Evolutionary conservation across 139 green algal genomes (phyloP).

Genomic region (Asterochloris erici): DNA sequence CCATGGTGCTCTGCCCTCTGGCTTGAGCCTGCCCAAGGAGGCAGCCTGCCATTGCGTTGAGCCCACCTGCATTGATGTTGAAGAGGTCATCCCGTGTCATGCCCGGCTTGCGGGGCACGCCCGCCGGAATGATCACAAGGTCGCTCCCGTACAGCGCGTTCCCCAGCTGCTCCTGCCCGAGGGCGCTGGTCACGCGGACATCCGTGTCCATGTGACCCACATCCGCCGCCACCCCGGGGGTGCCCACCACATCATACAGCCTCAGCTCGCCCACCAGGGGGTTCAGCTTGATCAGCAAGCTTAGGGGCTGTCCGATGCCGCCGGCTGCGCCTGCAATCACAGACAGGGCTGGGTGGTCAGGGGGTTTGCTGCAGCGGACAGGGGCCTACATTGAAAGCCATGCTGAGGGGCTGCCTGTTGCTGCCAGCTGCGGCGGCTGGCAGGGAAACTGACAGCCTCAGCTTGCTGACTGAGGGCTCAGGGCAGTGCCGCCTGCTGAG

Average conservation of each 20-base stretch:
- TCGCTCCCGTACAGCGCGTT: constrained; percentile 67
- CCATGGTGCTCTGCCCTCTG: no score
- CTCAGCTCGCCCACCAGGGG: constrained; percentile 65
- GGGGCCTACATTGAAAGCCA: no score
- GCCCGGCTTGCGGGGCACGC: constrained; percentile 92
- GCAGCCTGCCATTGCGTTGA: no score
- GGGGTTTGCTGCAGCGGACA: no score
- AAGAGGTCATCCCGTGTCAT: constrained; percentile 99
- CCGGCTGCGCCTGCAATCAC: constrained; percentile 61
- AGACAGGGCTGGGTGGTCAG: neutral
- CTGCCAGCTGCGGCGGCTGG: no score
- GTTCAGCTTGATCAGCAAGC: constrained; percentile 85
- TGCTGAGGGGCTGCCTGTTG: no score
- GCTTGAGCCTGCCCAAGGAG: no score
- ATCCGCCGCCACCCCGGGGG: constrained; percentile 90
- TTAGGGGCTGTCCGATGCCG: constrained; percentile 84
- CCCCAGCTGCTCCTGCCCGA: constrained; percentile 71
- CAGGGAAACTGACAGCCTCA: no score
- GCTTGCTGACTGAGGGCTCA: no score
- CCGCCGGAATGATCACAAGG: constrained; percentile 96
- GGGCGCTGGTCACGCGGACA: constrained; percentile 64
- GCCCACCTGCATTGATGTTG: constrained; percentile 88
- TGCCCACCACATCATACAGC: constrained; percentile 96
- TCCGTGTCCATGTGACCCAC: constrained; percentile 90
- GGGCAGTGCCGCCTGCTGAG: no score